Evolutionary conservation across 768 basidiomycete species (phyloP).

Genomic region (Cyathus striatus): DNA sequence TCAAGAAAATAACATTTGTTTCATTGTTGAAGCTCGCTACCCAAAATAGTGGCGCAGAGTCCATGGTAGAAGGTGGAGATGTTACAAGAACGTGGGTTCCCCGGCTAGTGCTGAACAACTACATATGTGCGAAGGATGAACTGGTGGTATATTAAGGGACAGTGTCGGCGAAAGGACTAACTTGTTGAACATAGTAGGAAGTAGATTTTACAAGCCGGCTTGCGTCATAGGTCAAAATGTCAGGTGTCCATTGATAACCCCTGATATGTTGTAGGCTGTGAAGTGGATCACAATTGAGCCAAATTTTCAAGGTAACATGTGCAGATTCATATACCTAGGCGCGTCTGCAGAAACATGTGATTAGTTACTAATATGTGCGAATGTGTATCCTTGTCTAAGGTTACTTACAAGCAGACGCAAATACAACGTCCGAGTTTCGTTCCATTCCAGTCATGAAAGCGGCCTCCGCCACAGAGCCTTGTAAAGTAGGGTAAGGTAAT

Average conservation of each 20-base stretch:
- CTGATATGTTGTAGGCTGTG: constrained; percentile 26
- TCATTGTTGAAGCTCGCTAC: constrained; percentile 27
- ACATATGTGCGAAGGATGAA: too few species aligned
- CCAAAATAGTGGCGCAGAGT: constrained; percentile 25
- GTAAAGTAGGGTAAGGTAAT: constrained; percentile 24
- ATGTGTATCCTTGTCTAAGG: neutral
- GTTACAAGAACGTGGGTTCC: constrained; percentile 26
- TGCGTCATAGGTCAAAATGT: constrained; percentile 33
- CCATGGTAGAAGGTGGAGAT: constrained; percentile 17
- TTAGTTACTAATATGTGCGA: neutral
- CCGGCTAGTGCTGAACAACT: constrained; percentile 32
- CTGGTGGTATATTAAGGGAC: too few species aligned
- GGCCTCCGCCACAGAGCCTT: constrained; percentile 45
- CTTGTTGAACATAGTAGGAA: constrained; percentile 34
- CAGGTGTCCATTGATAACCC: constrained; percentile 32
- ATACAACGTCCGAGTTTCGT: constrained; percentile 54
- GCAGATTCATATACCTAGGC: constrained; percentile 13
- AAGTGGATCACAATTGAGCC: neutral
- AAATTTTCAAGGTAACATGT: constrained; percentile 1
- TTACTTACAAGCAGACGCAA: constrained; percentile 39
- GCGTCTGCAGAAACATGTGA: constrained; percentile 13
- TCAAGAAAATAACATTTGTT: constrained; percentile 25
- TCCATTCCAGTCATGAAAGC: constrained; percentile 62
- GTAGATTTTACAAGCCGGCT: constrained; percentile 25
- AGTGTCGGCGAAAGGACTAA: too few species aligned